Evolutionary conservation across 257 asterid genomes (phyloP).

Genomic region (Nicotiana noctiflora): DNA sequence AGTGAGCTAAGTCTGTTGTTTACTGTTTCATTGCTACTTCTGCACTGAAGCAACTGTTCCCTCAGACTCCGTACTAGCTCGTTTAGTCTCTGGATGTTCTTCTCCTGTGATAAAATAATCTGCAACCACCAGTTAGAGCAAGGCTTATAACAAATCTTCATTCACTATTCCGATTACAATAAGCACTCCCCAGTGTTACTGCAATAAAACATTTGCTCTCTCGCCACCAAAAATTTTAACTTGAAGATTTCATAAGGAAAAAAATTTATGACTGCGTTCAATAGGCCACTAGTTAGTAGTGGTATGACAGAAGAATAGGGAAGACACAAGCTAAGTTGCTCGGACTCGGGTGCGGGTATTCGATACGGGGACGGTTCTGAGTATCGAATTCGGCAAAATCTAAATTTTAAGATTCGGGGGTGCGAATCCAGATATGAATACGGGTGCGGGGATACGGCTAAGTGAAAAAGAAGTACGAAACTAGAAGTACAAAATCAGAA

Average conservation of each 20-base stretch:
- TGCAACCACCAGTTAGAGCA: conserved; percentile 21
- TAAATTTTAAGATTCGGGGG: too few species aligned
- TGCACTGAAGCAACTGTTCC: conserved; percentile 67
- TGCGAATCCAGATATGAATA: too few species aligned
- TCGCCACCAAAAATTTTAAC: neutral
- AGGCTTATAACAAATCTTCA: neutral
- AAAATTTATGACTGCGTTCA: neutral
- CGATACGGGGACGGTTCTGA: too few species aligned
- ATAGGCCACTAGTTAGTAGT: neutral
- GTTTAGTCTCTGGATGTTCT: conserved; percentile 66
- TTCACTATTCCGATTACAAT: neutral
- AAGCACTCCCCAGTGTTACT: neutral
- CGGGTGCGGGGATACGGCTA: too few species aligned
- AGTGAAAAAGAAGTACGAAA: too few species aligned
- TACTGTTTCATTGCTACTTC: conserved; percentile 38
- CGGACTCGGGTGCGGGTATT: too few species aligned
- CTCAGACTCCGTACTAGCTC: conserved; percentile 62
- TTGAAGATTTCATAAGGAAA: neutral
- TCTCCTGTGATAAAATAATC: conserved; percentile 83
- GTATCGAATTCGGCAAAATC: too few species aligned
- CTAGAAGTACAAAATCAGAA: too few species aligned
- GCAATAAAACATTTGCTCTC: neutral
- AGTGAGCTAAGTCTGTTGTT: conserved; percentile 35
- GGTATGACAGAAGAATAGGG: neutral
- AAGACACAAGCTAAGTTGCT: too few species aligned